A percentile compares a stretch with the other conserved stretches of the same genome.
Evolutionary conservation across 2,329 filamentous ascomycete species (phyloP).

Genomic region (Pseudofabraea citricarpa): DNA sequence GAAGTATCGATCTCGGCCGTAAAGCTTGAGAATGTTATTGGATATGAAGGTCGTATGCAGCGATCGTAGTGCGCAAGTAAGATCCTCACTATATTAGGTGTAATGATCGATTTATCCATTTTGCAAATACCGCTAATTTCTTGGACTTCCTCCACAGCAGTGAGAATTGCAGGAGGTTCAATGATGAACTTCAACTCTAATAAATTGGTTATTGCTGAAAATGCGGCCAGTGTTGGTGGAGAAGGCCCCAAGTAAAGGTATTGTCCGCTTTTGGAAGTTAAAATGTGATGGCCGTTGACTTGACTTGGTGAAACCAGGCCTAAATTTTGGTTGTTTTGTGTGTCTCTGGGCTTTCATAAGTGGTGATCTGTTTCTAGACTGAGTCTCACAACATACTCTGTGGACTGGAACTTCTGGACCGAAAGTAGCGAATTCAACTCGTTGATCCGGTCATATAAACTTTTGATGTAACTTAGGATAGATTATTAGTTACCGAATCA

Average conservation of each 20-base stretch:
- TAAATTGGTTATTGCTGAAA: not conserved
- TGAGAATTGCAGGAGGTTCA: not conserved
- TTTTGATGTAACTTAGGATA: not conserved
- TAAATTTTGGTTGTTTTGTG: not conserved
- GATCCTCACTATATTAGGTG: not conserved
- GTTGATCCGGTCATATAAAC: conserved; percentile 1
- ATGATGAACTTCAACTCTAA: not conserved
- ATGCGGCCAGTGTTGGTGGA: not conserved
- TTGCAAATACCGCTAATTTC: not conserved
- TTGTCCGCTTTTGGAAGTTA: not conserved
- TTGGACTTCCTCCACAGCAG: not conserved
- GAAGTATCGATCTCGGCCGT: not conserved
- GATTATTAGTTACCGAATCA: no score
- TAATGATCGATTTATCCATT: not conserved
- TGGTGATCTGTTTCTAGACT: no score
- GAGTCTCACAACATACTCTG: no score
- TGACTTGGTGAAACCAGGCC: not conserved
- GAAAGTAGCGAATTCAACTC: not conserved
- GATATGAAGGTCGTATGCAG: not conserved
- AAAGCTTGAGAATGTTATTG: not conserved
- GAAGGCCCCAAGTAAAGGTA: not conserved
- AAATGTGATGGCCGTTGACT: not conserved
- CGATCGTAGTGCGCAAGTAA: not conserved
- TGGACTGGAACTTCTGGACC: not conserved
- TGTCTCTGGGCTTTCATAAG: not conserved